These are phyloP conservation scores for Cordyceps pruinosa DNA, from an alignment of 2,329 filamentous ascomycete species.

Conservation along the genomic window DNA sequence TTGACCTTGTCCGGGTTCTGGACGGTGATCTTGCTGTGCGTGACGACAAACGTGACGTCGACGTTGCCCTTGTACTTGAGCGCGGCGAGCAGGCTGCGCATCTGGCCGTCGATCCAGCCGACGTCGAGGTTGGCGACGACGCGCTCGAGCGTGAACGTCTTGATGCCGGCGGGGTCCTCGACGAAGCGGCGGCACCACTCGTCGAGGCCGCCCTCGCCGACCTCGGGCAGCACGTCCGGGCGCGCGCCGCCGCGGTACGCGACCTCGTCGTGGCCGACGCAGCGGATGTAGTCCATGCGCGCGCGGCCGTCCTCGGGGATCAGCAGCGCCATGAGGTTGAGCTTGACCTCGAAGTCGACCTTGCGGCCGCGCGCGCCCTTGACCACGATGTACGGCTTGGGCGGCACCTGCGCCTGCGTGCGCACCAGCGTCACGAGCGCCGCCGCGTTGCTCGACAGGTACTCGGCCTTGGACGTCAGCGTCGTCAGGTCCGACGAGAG, in stretches of 20 bases:
- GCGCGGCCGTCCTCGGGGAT: conserved; percentile 38
- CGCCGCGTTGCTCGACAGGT: conserved; percentile 38
- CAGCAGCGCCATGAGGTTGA: conserved; percentile 49
- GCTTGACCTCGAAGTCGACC: conserved; percentile 46
- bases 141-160: conserved; percentile 45
- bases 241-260: conserved; percentile 42
- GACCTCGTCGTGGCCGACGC: conserved; percentile 41
- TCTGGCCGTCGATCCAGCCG: conserved; percentile 47
- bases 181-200: conserved; percentile 43
- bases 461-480: conserved; percentile 40
- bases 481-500: conserved; percentile 42
- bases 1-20: conserved; percentile 47
- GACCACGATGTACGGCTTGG: conserved; percentile 47
- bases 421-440: conserved; percentile 42
- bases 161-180: conserved; percentile 37
- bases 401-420: conserved; percentile 43
- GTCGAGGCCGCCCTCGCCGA: conserved; percentile 37
- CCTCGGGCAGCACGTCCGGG: conserved; percentile 36
- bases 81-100: conserved; percentile 43
- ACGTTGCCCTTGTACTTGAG: conserved; percentile 45
- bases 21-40: conserved; percentile 42
- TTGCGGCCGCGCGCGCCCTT: conserved; percentile 36
- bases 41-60: conserved; percentile 42
- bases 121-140: conserved; percentile 48
- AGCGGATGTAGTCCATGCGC: conserved; percentile 48